A percentile compares a stretch with the other conserved stretches of the same genome.
Evolutionary conservation across 2,329 filamentous ascomycete species (phyloP).

Genomic region (Penicillium sp.): DNA sequence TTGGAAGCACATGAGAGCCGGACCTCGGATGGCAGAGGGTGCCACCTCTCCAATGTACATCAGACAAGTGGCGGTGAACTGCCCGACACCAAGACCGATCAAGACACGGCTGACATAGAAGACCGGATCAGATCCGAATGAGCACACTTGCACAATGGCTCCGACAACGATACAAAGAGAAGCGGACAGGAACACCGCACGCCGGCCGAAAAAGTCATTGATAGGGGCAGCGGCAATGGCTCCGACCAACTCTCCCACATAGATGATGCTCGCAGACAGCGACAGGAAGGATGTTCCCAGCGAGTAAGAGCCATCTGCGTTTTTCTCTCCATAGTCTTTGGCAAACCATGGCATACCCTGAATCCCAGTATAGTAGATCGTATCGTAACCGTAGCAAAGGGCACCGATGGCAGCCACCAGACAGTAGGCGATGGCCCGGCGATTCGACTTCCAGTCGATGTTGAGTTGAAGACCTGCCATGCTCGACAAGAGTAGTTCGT

Average conservation of each 20-base stretch:
- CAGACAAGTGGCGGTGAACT: slow-evolving; percentile 32
- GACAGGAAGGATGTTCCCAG: slow-evolving; percentile 29
- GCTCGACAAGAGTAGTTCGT: not conserved
- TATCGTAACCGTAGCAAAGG: slow-evolving; percentile 30
- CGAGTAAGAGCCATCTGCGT: slow-evolving; percentile 13
- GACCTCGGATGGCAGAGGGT: slow-evolving; percentile 24
- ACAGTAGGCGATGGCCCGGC: slow-evolving; percentile 28
- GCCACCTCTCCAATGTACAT: slow-evolving; percentile 36
- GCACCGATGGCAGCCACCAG: slow-evolving; percentile 27
- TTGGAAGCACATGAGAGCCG: slow-evolving; percentile 30
- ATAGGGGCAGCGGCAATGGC: slow-evolving; percentile 36
- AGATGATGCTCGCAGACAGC: slow-evolving; percentile 39
- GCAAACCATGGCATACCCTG: slow-evolving; percentile 26
- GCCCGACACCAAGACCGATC: slow-evolving; percentile 31
- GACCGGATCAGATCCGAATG: slow-evolving; percentile 20
- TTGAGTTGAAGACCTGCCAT: slow-evolving; percentile 11
- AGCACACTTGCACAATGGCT: slow-evolving; percentile 26
- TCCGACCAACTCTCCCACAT: slow-evolving; percentile 41
- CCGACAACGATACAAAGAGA: slow-evolving; percentile 34
- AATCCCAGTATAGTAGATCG: slow-evolving; percentile 31
- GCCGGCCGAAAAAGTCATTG: slow-evolving; percentile 38
- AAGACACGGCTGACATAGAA: slow-evolving; percentile 29
- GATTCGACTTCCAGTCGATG: slow-evolving; percentile 19
- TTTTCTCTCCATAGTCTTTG: slow-evolving; percentile 24
- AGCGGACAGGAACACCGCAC: slow-evolving; percentile 34